A percentile compares a stretch with the other conserved stretches of the same genome.
phyloP scores from a whole-genome alignment of 768 basidiomycete genomes.

The Tricholomella constricta region DNA sequence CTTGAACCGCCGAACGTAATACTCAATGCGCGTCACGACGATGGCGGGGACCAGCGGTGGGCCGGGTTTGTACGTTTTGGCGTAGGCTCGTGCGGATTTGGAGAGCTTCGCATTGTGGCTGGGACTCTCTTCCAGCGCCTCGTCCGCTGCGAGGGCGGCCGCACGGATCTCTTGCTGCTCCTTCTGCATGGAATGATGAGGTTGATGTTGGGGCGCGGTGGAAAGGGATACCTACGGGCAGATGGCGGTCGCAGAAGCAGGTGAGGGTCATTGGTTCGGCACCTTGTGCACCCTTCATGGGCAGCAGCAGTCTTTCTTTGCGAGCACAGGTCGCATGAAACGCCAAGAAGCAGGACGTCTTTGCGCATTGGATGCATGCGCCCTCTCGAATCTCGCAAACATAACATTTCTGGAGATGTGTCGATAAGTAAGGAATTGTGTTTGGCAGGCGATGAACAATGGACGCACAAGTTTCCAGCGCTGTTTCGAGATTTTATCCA shows the following conservation, averaged over 20 bases:
- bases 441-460: background rate
- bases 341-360: slow-evolving; percentile 85
- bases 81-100: slow-evolving; percentile 88
- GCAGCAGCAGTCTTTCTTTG: slow-evolving; percentile 79
- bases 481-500: slow-evolving; percentile 84
- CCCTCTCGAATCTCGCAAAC: slow-evolving; percentile 57
- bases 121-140: slow-evolving; percentile 39
- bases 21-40: slow-evolving; percentile 76
- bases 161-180: slow-evolving; percentile 67
- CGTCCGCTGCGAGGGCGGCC: slow-evolving; percentile 57
- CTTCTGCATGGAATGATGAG: slow-evolving; percentile 41
- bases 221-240: slow-evolving; percentile 61
- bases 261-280: slow-evolving; percentile 72
- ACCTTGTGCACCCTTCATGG: slow-evolving; percentile 83
- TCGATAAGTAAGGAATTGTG: background rate
- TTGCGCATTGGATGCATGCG: slow-evolving; percentile 96
- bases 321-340: slow-evolving; percentile 96
- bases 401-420: slow-evolving; percentile 42
- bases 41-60: slow-evolving; percentile 89
- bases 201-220: background rate
- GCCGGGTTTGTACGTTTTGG: slow-evolving; percentile 89
- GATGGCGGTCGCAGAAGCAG: slow-evolving; percentile 88
- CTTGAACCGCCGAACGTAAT: slow-evolving; percentile 70
- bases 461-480: slow-evolving; percentile 88
- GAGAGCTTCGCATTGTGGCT: slow-evolving; percentile 47